Evolutionary conservation across 129 eudicot genomes (phyloP).

Genomic region (Escallonia herrerae): DNA sequence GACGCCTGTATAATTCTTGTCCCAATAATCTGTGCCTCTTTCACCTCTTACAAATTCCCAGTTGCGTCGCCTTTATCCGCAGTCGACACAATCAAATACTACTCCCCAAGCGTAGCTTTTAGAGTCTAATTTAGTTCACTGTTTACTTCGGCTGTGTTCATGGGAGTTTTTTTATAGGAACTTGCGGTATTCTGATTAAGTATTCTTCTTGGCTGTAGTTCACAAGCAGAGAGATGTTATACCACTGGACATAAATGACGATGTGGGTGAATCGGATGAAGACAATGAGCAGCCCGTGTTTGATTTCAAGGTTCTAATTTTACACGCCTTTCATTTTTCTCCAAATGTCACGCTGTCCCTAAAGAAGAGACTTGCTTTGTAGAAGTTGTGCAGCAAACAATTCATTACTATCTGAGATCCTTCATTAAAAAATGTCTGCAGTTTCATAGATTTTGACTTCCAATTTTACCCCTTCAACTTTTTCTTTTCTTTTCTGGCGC

Average conservation of each 20-base stretch:
- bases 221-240: slow-evolving; percentile 85
- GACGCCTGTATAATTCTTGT: slow-evolving; percentile 59
- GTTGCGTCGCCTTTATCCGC: neutral
- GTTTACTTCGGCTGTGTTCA: neutral
- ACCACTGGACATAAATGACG: slow-evolving; percentile 62
- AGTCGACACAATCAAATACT: neutral
- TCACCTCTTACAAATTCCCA: no score
- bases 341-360: no score
- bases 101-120: neutral
- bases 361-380: no score
- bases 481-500: no score
- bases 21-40: no score
- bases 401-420: no score
- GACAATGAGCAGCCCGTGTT: slow-evolving; percentile 71
- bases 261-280: slow-evolving; percentile 55
- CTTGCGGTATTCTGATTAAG: no score
- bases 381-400: no score
- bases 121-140: neutral
- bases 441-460: no score
- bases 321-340: neutral
- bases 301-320: slow-evolving; percentile 42
- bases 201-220: slow-evolving; percentile 37
- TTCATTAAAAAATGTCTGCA: no score
- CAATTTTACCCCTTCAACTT: no score
- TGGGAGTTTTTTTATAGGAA: neutral